Base-by-base conservation (phyloP, 2,329 filamentous ascomycete genomes). In the Aspergillus felis region DNA sequence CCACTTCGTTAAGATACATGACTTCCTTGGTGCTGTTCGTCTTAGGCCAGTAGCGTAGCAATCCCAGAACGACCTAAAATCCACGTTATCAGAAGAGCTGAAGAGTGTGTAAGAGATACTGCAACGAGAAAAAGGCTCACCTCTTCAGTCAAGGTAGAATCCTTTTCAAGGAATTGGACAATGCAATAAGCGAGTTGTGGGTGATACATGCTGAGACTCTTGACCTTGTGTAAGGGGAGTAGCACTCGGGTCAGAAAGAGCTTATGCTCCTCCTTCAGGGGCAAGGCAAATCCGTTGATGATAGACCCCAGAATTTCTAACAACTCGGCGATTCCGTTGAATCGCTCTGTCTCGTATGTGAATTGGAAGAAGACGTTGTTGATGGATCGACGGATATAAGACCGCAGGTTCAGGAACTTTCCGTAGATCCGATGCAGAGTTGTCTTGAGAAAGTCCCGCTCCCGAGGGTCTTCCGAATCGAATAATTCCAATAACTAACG, bases 311-410 rank as follows among this genome's bases (percentile, higher is more conserved):
- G 81, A 65, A 99, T 99, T 74, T 99, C 94, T 38, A 99, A 83
- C 29, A 99, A 81, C 75, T 99, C 94, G 3, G 94, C 94, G 69
- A 99, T 97, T 54, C 94, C 94, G 68, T 99, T 99, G 80, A 99
- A 97, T 58, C 94, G 86, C 76, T 99, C 94, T 3, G 94, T 99
- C 77, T 99, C 94, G 74, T 99, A 99, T 59, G 92, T 92, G 76
- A 99, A 99, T 73, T 99, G 94, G 83, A 99, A 99, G 80, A 99
- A 99, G 68, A 99, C 94, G 71, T 99, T 97, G 85, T 99, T 99
- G 83, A 99, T 99, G 56, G 94, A 99, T 68, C 94, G 87, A 71
- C 94, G 86, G 71, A 99, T 99, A 76, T 96, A 99, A 29, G 94
- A 97, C 59, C 94, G 88, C 61, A 99, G 82, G 74, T 99, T 99